A percentile compares a stretch with the other conserved stretches of the same genome.
Evolutionary conservation across 1,139 yeast species (phyloP).

Genomic region (Sugiyamaella sp.): DNA sequence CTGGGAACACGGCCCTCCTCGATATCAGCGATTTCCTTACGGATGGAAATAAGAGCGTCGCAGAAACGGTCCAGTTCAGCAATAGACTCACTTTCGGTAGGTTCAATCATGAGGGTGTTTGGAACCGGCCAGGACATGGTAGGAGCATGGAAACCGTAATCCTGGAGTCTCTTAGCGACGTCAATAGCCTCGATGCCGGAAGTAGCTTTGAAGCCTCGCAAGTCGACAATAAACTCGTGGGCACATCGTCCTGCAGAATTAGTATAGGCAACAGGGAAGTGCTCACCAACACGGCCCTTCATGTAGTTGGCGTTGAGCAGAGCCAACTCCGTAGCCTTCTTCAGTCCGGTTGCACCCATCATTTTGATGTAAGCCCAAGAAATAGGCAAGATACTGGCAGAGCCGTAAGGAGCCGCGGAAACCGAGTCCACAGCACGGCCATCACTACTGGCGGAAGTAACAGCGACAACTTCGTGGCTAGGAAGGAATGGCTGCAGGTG

Average conservation of each 20-base stretch:
- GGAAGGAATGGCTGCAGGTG: constrained; percentile 88
- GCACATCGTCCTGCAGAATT: constrained; percentile 80
- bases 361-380: constrained; percentile 93
- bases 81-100: constrained; percentile 91
- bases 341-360: constrained; percentile 85
- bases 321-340: constrained; percentile 84
- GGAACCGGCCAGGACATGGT: constrained; percentile 99
- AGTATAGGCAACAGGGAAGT: constrained; percentile 77
- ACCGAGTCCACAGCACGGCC: constrained; percentile 64
- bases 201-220: constrained; percentile 74
- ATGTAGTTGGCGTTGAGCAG: constrained; percentile 95
- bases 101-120: constrained; percentile 96
- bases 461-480: constrained; percentile 63
- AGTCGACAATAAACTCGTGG: constrained; percentile 92
- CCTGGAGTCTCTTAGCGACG: constrained; percentile 94
- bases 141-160: constrained; percentile 98
- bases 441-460: constrained; percentile 42
- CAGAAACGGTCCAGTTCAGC: constrained; percentile 89
- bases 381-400: constrained; percentile 90
- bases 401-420: constrained; percentile 93
- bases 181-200: constrained; percentile 92
- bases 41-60: constrained; percentile 81
- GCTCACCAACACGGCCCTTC: constrained; percentile 72
- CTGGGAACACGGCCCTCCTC: constrained; percentile 61
- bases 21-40: constrained; percentile 78